Percentiles rank a stretch among this genome's conserved stretches.
Conservation (phyloP, 2,329 filamentous ascomycete genomes). For the Pseudogymnoascus sp. region DNA sequence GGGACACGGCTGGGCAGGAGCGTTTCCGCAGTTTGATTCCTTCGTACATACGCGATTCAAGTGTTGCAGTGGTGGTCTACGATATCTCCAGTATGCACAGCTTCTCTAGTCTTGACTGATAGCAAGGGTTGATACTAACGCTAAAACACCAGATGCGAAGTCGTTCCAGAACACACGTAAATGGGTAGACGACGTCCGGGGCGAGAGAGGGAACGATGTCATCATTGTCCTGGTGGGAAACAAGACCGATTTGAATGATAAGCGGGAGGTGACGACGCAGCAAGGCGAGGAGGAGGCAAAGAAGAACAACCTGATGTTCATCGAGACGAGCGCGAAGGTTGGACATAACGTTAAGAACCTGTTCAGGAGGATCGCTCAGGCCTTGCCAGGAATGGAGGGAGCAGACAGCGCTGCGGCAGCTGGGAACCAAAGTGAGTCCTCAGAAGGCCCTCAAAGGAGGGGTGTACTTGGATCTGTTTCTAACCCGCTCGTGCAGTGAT, state of each 20-base stretch:
- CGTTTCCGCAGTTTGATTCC: conserved; percentile 95
- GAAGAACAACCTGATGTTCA: conserved; percentile 97
- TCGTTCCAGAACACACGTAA: conserved; percentile 98
- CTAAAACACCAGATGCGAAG: conserved; percentile 59
- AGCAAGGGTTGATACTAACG: conserved; percentile 18
- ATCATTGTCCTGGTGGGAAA: conserved; percentile 98
- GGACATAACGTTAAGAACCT: conserved; percentile 97
- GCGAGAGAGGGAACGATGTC: conserved; percentile 94
- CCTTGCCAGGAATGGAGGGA: conserved; percentile 94
- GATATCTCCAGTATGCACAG: conserved; percentile 73
- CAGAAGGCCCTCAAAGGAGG: not conserved
- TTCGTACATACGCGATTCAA: conserved; percentile 96
- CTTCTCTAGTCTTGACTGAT: not conserved
- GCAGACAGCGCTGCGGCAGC: conserved; percentile 69
- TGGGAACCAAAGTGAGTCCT: conserved; percentile 64
- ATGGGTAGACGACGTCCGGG: conserved; percentile 98
- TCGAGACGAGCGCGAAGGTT: conserved; percentile 96
- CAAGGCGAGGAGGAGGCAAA: conserved; percentile 98
- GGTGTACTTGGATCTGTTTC: not conserved
- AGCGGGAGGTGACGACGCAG: conserved; percentile 90
- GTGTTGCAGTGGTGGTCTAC: conserved; percentile 96
- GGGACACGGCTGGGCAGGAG: conserved; percentile 97
- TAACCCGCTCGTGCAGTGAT: conserved; percentile 59
- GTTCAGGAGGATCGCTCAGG: conserved; percentile 97
- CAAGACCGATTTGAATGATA: conserved; percentile 98